phyloP scores from a whole-genome alignment of 2,329 filamentous ascomycete species.

The Nigrospora sphaerica region DNA sequence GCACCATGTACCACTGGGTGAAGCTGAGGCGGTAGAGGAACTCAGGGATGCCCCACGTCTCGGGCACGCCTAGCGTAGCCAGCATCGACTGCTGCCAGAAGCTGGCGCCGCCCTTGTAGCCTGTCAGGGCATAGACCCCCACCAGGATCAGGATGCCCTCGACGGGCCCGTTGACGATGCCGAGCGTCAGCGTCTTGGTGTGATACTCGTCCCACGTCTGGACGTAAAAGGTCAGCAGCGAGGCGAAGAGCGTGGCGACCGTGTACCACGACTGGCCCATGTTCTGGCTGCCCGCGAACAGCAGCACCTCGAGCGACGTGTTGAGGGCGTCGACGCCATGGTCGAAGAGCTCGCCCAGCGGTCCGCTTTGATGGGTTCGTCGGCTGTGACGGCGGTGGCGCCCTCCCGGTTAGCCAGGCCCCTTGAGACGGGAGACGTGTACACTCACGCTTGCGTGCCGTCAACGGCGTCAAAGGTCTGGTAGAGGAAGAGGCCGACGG shows the following conservation, averaged over 20 bases:
- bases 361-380: conserved; percentile 85
- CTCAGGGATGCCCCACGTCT: conserved; percentile 58
- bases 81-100: conserved; percentile 90
- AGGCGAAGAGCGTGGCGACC: conserved; percentile 73
- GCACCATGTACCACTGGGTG: conserved; percentile 87
- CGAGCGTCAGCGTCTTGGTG: conserved; percentile 89
- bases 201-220: conserved; percentile 99
- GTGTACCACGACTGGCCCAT: conserved; percentile 90
- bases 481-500: conserved; percentile 84
- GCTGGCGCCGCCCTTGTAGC: conserved; percentile 75
- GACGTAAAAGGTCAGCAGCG: conserved; percentile 92
- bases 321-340: conserved; percentile 97
- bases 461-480: conserved; percentile 98
- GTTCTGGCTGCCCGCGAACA: conserved; percentile 90
- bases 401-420: neutral
- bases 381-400: conserved; percentile 41
- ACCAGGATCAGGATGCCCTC: conserved; percentile 87
- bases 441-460: conserved; percentile 77
- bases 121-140: conserved; percentile 75
- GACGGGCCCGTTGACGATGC: conserved; percentile 87
- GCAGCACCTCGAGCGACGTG: conserved; percentile 84
- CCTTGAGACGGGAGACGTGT: neutral
- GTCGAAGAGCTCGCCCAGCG: conserved; percentile 92
- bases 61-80: conserved; percentile 60
- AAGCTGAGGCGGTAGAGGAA: conserved; percentile 73